Percentiles rank a stretch among this genome's conserved stretches.
phyloP scores from a whole-genome alignment of 1,284 basidiomycete genomes.

The Apiotrichum montevideense region DNA sequence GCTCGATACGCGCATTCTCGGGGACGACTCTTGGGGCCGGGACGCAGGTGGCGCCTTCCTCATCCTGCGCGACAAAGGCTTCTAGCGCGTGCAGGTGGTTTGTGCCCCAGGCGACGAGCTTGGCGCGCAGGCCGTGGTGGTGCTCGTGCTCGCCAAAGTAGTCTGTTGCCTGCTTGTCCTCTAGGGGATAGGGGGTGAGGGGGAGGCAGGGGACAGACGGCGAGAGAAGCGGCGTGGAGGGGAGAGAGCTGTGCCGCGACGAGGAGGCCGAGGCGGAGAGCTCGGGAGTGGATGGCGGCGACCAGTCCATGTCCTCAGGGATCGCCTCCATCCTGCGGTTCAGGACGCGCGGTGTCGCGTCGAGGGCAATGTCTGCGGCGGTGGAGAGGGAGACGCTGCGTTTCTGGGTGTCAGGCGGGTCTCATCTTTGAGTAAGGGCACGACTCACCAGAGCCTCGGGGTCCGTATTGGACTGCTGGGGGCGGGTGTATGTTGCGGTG shows the following conservation, averaged over 20 bases:
- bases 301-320: too few species aligned
- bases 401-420: background rate
- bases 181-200: background rate
- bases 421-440: background rate
- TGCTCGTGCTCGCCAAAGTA: slow-evolving; percentile 1
- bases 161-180: background rate
- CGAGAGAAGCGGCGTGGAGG: background rate
- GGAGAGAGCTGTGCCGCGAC: background rate
- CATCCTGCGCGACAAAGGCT: background rate
- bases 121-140: background rate
- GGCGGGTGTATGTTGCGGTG: background rate
- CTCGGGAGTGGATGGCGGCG: background rate
- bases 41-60: background rate
- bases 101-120: background rate
- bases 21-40: background rate
- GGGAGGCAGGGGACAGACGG: background rate
- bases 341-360: background rate
- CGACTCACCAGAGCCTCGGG: background rate
- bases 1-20: background rate
- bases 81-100: slow-evolving; percentile 1
- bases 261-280: background rate
- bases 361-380: too few species aligned
- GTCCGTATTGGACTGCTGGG: background rate
- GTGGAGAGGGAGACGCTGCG: too few species aligned
- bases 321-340: background rate